Percentiles rank a stretch among this genome's conserved stretches.
These are phyloP conservation scores for Pyricularia grisea DNA, from an alignment of 2,329 filamentous ascomycete genomes.

Conservation along the genomic window DNA sequence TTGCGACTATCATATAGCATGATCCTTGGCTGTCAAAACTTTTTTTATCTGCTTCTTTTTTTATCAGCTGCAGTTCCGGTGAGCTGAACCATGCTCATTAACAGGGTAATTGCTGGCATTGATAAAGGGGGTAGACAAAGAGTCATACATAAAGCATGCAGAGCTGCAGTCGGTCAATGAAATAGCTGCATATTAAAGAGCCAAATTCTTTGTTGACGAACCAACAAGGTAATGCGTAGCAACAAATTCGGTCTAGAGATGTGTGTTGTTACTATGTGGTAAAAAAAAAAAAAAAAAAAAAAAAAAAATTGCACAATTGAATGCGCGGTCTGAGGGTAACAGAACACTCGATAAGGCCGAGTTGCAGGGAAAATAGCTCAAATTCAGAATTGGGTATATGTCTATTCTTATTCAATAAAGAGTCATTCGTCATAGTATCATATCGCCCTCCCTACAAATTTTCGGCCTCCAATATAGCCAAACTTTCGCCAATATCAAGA, in stretches of 20 bases:
- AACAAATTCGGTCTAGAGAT: neutral
- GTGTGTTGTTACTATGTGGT: neutral
- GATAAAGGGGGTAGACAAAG: neutral
- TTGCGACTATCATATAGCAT: neutral
- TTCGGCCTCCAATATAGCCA: neutral
- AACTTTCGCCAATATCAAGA: slow-evolving; percentile 8
- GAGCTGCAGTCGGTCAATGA: neutral
- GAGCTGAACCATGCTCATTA: neutral
- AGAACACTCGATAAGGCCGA: neutral
- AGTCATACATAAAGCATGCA: neutral
- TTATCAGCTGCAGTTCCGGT: neutral
- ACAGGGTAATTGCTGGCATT: neutral
- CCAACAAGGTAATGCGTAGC: neutral
- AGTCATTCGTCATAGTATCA: neutral
- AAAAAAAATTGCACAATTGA: no score
- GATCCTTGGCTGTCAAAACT: neutral
- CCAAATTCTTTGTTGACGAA: neutral
- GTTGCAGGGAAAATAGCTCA: neutral
- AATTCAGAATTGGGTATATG: neutral
- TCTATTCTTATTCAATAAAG: neutral
- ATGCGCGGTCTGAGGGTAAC: neutral
- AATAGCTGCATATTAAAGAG: neutral
- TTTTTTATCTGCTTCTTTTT: neutral
- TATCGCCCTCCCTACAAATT: neutral
- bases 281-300: neutral